Evolutionary conservation across 257 asterid genomes (phyloP), one percentile per base, ranked within the genome.

Genomic region (Nemophila menziesii): DNA sequence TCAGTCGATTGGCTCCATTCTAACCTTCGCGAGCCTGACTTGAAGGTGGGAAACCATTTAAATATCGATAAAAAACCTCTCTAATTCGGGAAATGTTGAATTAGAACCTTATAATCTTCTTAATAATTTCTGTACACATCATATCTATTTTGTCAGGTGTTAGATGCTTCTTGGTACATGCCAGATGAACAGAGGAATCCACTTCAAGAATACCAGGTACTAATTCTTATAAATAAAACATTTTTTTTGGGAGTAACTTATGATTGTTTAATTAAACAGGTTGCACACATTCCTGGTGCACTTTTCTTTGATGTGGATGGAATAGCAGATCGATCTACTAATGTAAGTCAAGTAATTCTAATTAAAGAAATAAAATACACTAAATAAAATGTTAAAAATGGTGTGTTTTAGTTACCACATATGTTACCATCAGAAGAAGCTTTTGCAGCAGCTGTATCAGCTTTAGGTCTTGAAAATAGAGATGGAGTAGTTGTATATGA

Each of bases 151-250:
- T 50, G 49, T 47, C 59, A 85, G 99, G 92, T 90, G 64, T 49
- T 90, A 80, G 99, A 90, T 64, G 96, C 96, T 34, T 90, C 99
- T 37, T 90, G 99, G 99, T 90, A 90, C 66, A 90, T 90, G 99
- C 96, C 96, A 50, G 76, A 85, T 63, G 96, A 90, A 65, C 89
- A 85, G 71, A 79, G 96, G 68, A 81, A 90, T 53, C 94, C 99
- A 23, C 79, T 85, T 67, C 96, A 90, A 67, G 99, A 90, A 67
- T 85, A 85, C 69, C 93, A 90, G 96, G 96, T 85, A 60, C 34
- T 48, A 37, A 22, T 19, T 46, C 20, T 58, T 14, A 48, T 27
- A 33, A 27, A 49, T 29, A 20, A 42, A 47, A 27, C 33, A 21
- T 22, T 20, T 38, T 38, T 23, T 22, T 16, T 66, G 18, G 12